These are phyloP conservation scores for Ilyonectria robusta DNA, from an alignment of 2,329 filamentous ascomycete species.

Conservation along the genomic window DNA sequence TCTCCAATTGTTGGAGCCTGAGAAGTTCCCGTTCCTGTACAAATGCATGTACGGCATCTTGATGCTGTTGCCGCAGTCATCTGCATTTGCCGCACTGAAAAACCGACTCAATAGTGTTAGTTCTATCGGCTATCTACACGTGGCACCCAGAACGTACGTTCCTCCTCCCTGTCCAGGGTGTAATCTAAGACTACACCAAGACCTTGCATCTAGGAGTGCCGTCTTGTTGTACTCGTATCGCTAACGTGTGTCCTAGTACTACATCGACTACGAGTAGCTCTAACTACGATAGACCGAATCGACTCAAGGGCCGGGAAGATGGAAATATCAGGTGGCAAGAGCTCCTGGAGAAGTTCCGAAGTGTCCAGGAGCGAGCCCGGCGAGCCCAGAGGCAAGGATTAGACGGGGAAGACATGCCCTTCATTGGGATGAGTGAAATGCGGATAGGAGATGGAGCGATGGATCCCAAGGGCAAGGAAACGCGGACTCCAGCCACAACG, in stretches of 20 bases:
- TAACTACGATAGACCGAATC: conserved; percentile 79
- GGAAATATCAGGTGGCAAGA: conserved; percentile 91
- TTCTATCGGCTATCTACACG: conserved; percentile 95
- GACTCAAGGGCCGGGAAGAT: conserved; percentile 87
- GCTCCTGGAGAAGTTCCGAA: conserved; percentile 93
- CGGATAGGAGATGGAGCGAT: conserved; percentile 58
- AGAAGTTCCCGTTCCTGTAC: conserved; percentile 94
- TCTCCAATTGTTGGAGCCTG: conserved; percentile 93
- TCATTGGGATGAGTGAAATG: conserved; percentile 60
- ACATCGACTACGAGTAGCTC: conserved; percentile 65
- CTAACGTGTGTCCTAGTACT: conserved; percentile 52
- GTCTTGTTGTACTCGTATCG: conserved; percentile 5
- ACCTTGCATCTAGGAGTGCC: neutral
- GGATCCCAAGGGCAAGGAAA: conserved; percentile 59
- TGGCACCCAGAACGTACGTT: conserved; percentile 79
- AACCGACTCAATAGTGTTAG: conserved; percentile 97
- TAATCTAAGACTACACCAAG: neutral
- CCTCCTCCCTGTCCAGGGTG: neutral
- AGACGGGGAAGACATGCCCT: conserved; percentile 64
- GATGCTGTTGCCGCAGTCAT: conserved; percentile 98
- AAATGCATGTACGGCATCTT: conserved; percentile 97
- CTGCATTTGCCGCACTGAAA: conserved; percentile 95
- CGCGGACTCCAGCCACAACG: conserved; percentile 51
- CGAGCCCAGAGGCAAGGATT: conserved; percentile 74
- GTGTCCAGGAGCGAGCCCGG: conserved; percentile 88